These are phyloP conservation scores for Ceratocystis destructans DNA, from an alignment of 2,329 filamentous ascomycete species.

Conservation along the genomic window DNA sequence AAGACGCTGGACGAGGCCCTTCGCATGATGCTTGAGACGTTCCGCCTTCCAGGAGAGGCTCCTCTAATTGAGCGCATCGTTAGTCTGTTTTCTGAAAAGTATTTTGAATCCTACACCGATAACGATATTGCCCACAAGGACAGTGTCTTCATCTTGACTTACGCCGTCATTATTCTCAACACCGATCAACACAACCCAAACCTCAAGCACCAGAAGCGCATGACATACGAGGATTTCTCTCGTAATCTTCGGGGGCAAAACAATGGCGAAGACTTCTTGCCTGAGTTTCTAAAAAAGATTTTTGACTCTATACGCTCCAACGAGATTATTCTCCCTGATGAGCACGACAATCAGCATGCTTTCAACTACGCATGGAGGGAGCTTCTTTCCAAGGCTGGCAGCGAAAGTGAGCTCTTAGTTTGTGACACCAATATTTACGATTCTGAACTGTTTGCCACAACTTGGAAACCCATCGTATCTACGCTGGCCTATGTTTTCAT, in stretches of 20 bases:
- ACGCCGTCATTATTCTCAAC: conserved; percentile 95
- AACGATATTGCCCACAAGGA: conserved; percentile 67
- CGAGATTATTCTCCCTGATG: conserved; percentile 92
- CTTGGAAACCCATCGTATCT: conserved; percentile 88
- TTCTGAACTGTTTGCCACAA: conserved; percentile 92
- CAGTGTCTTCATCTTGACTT: conserved; percentile 77
- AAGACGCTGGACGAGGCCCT: conserved; percentile 86
- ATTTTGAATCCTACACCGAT: conserved; percentile 57
- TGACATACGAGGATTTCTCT: conserved; percentile 71
- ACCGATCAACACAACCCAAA: conserved; percentile 96
- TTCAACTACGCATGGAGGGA: conserved; percentile 99
- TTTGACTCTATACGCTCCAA: conserved; percentile 83
- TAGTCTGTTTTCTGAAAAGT: conserved; percentile 73
- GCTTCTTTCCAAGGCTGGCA: conserved; percentile 69
- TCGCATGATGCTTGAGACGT: conserved; percentile 73
- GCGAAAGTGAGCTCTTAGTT: conserved; percentile 56
- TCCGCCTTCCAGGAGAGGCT: conserved; percentile 87
- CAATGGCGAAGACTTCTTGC: conserved; percentile 66
- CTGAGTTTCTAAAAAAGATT: conserved; percentile 71
- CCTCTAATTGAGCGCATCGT: conserved; percentile 87
- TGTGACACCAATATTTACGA: conserved; percentile 93
- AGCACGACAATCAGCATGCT: conserved; percentile 91
- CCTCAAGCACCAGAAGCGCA: conserved; percentile 61
- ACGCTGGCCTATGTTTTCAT: conserved; percentile 97
- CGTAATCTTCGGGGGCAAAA: conserved; percentile 88